Evolutionary conservation across 257 asterid genomes (phyloP), one percentile per base, ranked within the genome.

Genomic region (Nemophila menziesii): DNA sequence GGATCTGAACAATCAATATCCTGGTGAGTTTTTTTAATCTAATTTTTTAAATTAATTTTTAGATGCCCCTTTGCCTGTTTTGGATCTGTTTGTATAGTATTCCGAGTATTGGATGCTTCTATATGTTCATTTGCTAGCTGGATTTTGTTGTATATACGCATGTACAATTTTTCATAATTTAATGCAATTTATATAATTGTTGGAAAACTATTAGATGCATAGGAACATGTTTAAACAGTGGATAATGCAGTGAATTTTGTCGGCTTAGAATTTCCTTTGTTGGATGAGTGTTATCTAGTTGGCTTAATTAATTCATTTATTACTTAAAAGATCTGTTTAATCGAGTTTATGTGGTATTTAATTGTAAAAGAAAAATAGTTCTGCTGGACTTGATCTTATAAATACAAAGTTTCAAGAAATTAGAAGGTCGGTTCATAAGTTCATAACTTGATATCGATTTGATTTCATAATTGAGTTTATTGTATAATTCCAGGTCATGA

Each of bases 1-100:
- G 75, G 94, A 79, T 76, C 94, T 83, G 64, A 80, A 76, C 19
- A 74, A 61, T 36, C 44, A 64, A 51, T 69, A 58, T 59, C 50
- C 59, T 55, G 75, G 75, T 68, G 44, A 33, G 20, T 20, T 29
- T 23, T 37, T 20, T 42, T 29, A 12, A 12, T 29, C 26, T 48
- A 33, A 18, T 13, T 34, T 29, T 29, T 16, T 38, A 49, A 13
- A 11, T 29, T n/a, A 3, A 12, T 22, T 42, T 49, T 49, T 8
- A 10, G 2, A 33, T 29, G 36, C 26, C 53, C 47, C 17, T 50
- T 43, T 34, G 16, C 23, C 18, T n/a, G 33, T 23, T 58, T 39
- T 29, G 50, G 68, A 55, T 49, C 58, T 62, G 40, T 24, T 4
- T 40, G 33, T 27, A 16, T 5, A 17, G 12, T 23, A 43, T 20